Conservation (phyloP, 768 basidiomycete genomes). For the Galerina sulciceps region DNA sequence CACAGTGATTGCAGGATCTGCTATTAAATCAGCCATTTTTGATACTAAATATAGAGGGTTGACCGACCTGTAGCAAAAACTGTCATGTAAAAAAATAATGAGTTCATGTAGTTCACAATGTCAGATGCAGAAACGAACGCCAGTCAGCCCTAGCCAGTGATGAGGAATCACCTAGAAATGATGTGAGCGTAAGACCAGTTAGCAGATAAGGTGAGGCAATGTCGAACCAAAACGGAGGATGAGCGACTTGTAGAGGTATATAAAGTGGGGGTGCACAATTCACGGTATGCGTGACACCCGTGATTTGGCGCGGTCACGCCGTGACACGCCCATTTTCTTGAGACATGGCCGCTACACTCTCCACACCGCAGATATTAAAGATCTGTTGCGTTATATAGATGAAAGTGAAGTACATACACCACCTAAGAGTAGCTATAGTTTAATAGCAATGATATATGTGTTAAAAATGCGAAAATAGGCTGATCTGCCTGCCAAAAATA, state of each 20-base stretch:
- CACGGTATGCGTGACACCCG: neutral
- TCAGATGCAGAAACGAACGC: slow-evolving; percentile 18
- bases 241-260: slow-evolving; percentile 51
- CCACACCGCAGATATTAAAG: too few relatives aligned
- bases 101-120: neutral
- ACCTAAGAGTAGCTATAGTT: too few relatives aligned
- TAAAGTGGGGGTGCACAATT: slow-evolving; percentile 1
- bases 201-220: neutral
- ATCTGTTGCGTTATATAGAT: too few relatives aligned
- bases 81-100: slow-evolving; percentile 12
- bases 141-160: slow-evolving; percentile 25
- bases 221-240: slow-evolving; percentile 48
- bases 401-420: too few relatives aligned
- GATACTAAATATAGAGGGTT: neutral
- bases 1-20: slow-evolving; percentile 52
- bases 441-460: too few relatives aligned
- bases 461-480: too few relatives aligned
- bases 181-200: neutral
- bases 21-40: neutral
- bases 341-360: too few relatives aligned
- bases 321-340: neutral
- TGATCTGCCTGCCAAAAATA: too few relatives aligned
- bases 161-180: slow-evolving; percentile 14
- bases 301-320: neutral
- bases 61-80: slow-evolving; percentile 45